These are phyloP conservation scores for Hibiscus tridactylites DNA, from an alignment of 345 rosid species.

Conservation along the genomic window DNA sequence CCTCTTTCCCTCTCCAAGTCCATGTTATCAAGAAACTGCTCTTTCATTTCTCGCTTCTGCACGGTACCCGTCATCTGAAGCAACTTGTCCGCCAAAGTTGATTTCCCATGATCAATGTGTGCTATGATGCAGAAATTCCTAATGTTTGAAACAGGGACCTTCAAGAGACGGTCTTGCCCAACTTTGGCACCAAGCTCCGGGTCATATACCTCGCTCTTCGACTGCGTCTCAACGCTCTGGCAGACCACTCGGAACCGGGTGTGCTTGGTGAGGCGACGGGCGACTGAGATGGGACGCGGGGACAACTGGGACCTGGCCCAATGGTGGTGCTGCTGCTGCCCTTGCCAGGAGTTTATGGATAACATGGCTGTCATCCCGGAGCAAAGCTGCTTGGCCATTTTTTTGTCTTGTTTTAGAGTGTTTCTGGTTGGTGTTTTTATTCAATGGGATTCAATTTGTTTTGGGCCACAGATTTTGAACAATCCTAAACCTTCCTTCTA, in stretches of 20 bases:
- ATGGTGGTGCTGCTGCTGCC: background rate
- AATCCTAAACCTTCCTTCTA: background rate
- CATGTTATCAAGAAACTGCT: constrained; percentile 96
- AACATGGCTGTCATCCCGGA: background rate
- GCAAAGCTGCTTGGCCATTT: constrained; percentile 8
- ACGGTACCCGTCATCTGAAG: constrained; percentile 94
- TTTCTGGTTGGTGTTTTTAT: background rate
- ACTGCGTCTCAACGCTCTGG: background rate
- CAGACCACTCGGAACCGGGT: background rate
- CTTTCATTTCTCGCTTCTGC: constrained; percentile 90
- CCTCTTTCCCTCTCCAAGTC: constrained; percentile 98
- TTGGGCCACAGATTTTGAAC: background rate
- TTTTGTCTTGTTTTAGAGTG: background rate
- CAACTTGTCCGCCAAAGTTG: constrained; percentile 90
- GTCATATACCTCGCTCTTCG: constrained; percentile 6
- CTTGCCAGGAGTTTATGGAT: constrained; percentile 7
- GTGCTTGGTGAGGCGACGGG: background rate
- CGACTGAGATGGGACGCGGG: background rate
- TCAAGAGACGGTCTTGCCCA: constrained; percentile 75
- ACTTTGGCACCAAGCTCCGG: constrained; percentile 26
- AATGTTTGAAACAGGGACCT: constrained; percentile 73
- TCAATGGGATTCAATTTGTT: background rate
- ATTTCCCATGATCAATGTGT: constrained; percentile 96
- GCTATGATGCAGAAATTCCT: constrained; percentile 91
- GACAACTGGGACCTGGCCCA: background rate